Conservation (phyloP, 768 basidiomycete genomes). For the Imleria badia region DNA sequence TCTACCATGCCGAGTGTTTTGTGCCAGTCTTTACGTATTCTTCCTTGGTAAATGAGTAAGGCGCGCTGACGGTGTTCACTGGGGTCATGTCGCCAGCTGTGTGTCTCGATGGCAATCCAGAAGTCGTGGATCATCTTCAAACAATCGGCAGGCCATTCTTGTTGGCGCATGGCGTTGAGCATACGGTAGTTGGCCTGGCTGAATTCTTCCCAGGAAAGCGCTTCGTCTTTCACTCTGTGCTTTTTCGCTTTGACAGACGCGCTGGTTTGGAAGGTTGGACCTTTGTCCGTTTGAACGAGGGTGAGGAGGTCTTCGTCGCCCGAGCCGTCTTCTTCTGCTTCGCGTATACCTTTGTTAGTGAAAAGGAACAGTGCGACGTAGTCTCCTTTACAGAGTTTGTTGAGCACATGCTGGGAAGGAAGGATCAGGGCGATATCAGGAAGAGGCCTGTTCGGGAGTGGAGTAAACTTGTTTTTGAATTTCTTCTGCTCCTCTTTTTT, state of each 20-base stretch:
- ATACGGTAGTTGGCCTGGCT: neutral
- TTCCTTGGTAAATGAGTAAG: neutral
- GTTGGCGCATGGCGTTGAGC: neutral
- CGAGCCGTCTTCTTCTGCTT: neutral
- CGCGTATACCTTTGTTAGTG: neutral
- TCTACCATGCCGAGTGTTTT: neutral
- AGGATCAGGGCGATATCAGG: neutral
- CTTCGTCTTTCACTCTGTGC: neutral
- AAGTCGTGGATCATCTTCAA: fast-evolving
- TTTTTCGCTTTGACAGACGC: neutral
- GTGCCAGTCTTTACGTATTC: neutral
- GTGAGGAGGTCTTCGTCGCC: neutral
- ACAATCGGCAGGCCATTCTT: fast-evolving
- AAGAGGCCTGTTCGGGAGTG: neutral
- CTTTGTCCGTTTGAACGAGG: neutral
- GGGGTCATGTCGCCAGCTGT: neutral
- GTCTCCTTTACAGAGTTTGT: neutral
- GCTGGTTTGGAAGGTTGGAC: neutral
- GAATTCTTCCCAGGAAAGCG: neutral
- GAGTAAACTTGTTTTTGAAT: neutral
- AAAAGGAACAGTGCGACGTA: neutral
- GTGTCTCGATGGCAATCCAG: neutral
- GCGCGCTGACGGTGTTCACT: neutral
- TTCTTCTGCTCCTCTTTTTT: neutral
- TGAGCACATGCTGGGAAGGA: neutral